Evolutionary conservation across 164 flowering plant species (phyloP).

Genomic region (Brasenia schreberi): DNA sequence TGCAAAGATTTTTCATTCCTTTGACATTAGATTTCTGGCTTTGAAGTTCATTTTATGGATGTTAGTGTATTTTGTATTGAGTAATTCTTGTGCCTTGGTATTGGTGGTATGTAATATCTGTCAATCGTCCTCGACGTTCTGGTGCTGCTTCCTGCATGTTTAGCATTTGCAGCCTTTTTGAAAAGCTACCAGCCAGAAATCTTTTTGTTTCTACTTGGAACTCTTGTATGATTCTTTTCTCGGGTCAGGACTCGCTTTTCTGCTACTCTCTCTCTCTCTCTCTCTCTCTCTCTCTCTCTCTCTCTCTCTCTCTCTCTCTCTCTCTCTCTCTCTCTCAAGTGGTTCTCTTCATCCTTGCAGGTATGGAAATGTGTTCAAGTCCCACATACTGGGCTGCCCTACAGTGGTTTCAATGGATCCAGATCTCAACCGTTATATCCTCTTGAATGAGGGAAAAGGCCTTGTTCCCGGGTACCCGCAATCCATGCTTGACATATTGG

Average conservation of each 20-base stretch:
- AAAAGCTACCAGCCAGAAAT: neutral
- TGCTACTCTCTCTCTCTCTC: neutral
- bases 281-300: neutral
- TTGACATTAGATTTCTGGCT: too few species aligned
- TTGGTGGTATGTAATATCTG: neutral
- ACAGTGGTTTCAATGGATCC: conserved; percentile 92
- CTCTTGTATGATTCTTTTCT: neutral
- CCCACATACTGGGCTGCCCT: conserved; percentile 88
- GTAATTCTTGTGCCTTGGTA: neutral
- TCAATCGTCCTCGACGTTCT: neutral
- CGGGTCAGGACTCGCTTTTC: too few species aligned
- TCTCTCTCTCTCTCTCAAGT: neutral
- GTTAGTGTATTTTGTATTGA: neutral
- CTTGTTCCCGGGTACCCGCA: conserved; percentile 94
- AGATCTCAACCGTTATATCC: conserved; percentile 78
- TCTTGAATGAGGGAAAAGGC: conserved; percentile 83
- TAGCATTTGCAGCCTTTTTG: neutral
- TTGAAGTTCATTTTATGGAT: neutral
- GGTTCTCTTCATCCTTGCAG: conserved; percentile 18
- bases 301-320: neutral
- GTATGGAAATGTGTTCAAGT: conserved; percentile 78
- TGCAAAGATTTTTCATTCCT: neutral
- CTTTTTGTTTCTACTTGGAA: neutral
- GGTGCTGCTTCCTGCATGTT: neutral
- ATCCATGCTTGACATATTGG: conserved; percentile 82